Percentiles rank a stretch among this genome's conserved stretches.
phyloP scores from a whole-genome alignment of 768 basidiomycete genomes.

The Hirschioporus abietinus region DNA sequence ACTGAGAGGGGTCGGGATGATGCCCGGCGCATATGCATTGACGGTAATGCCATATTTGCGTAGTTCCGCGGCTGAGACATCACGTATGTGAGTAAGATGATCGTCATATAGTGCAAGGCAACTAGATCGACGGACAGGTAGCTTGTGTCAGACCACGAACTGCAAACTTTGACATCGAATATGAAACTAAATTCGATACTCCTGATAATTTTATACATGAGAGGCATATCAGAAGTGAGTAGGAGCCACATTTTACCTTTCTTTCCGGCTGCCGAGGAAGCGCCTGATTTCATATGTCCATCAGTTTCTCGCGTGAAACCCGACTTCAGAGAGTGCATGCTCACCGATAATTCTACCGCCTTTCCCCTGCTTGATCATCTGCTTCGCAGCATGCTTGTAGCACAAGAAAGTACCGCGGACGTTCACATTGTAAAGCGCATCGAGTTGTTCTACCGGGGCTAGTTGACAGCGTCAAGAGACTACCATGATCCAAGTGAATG shows the following conservation, averaged over 20 bases:
- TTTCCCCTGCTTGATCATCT: constrained; percentile 21
- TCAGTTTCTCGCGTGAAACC: constrained; percentile 14
- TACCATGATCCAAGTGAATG: not conserved
- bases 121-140: not conserved
- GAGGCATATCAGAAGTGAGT: not conserved
- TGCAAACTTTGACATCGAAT: too few relatives aligned
- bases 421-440: constrained; percentile 16
- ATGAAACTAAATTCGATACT: constrained; percentile 14
- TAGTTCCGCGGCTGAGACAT: too few relatives aligned
- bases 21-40: too few relatives aligned
- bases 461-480: not conserved
- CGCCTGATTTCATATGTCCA: not conserved
- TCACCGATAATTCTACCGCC: constrained; percentile 17
- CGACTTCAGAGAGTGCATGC: constrained; percentile 3
- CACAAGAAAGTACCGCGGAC: constrained; percentile 17
- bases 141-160: too few relatives aligned
- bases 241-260: constrained; percentile 16
- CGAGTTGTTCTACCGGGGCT: constrained; percentile 19
- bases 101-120: too few relatives aligned
- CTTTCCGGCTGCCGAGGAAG: constrained; percentile 13
- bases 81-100: too few relatives aligned
- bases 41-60: too few relatives aligned
- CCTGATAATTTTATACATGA: not conserved
- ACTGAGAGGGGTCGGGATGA: constrained; percentile 28
- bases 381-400: constrained; percentile 19